Conservation (phyloP, 768 basidiomycete species). For the Xanthoconium purpureum region DNA sequence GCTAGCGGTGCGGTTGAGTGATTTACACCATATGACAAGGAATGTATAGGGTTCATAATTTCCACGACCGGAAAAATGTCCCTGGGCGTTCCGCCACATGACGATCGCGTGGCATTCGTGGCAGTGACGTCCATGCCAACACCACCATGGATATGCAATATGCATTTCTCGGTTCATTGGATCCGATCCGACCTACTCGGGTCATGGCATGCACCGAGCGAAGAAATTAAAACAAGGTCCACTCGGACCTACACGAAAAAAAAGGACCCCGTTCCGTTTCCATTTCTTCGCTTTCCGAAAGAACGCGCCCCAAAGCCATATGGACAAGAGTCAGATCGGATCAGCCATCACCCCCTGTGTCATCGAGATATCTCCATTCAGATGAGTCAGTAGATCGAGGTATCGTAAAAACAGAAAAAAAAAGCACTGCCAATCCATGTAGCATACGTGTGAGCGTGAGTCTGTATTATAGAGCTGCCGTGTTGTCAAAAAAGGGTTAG, state of each 20-base stretch:
- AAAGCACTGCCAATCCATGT: not conserved
- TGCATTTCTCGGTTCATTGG: too few relatives aligned
- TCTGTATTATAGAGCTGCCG: not conserved
- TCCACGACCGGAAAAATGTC: too few relatives aligned
- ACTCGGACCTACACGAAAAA: too few relatives aligned
- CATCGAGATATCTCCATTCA: not conserved
- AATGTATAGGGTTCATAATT: too few relatives aligned
- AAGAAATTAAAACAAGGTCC: too few relatives aligned
- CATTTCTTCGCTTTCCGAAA: not conserved
- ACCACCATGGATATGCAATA: too few relatives aligned
- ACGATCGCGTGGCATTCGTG: not conserved
- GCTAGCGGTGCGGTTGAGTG: too few relatives aligned
- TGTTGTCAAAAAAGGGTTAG: not conserved
- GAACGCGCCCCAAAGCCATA: not conserved
- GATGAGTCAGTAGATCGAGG: conserved; percentile 4
- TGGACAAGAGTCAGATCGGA: not conserved
- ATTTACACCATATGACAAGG: too few relatives aligned
- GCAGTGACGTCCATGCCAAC: too few relatives aligned
- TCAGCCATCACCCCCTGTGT: not conserved
- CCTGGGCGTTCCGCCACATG: too few relatives aligned
- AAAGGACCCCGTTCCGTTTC: not conserved
- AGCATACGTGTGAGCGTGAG: conserved; percentile 7
- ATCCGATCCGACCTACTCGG: not conserved
- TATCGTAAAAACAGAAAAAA: not conserved
- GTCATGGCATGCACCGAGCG: not conserved